Base-by-base conservation (phyloP, 305 asterid species). In the Fraxinus platypoda region DNA sequence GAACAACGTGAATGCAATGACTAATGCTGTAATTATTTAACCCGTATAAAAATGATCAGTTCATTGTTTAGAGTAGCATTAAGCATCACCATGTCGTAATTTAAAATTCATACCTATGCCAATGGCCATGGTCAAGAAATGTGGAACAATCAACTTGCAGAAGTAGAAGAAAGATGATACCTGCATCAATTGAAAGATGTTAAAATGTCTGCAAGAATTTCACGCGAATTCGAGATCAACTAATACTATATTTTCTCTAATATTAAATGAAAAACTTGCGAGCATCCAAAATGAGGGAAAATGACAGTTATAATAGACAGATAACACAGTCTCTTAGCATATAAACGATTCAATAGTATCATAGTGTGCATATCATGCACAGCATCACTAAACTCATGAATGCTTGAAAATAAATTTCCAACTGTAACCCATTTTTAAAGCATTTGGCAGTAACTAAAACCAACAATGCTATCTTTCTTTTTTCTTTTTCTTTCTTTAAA, bases 21-120 rank as follows among this genome's bases (percentile, higher is more conserved):
- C 82, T 82, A 91, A 77, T 17, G 91, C 99, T 94, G 97, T 93
- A 90, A 81, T 74, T 74, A 64, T 76, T 49, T 52, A 72, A 46
- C 72, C 80, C 34, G 2, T 59, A 57, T 64, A 6, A 81, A 76
- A 28, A 86, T 26, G 59, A 72, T 80, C 38, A 77, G 41, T 33
- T 6, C 15, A 81, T 75, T 78, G 80, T 54, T n/a, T 38, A 37
- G 70, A 82, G 3, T 35, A 57, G 76, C 11, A 17, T 15, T 37
- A 59, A 57, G 74, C 37, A 33, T 62, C 75, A 26, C 31, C 11
- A 26, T 8, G 57, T 15, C 28, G 5, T 17, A 34, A 54, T 66
- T 59, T 79, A 72, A 74, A 76, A n/a, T 77, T 64, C 90, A 28
- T 97, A 97, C 98, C 99, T 82, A 87, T 37, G 74, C 96, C 98